Conservation (phyloP, 768 basidiomycete species). For the Russula lepida region DNA sequence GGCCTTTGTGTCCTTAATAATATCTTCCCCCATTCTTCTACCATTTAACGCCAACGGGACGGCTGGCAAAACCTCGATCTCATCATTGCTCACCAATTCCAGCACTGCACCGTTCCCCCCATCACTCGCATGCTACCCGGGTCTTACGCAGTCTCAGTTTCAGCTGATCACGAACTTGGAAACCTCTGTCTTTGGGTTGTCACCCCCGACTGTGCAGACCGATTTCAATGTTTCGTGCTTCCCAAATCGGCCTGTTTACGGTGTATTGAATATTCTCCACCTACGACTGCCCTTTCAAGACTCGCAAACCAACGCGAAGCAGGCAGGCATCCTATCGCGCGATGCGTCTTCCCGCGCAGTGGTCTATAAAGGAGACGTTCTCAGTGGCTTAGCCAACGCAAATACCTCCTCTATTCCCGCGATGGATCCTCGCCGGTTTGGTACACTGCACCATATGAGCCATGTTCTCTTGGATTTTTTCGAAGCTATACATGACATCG, state of each 20-base stretch:
- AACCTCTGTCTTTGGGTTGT: slow-evolving; percentile 42
- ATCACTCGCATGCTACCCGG: slow-evolving; percentile 55
- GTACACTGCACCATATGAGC: slow-evolving; percentile 44
- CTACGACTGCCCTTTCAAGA: slow-evolving; percentile 51
- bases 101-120: slow-evolving; percentile 44
- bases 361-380: slow-evolving; percentile 42
- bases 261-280: slow-evolving; percentile 48
- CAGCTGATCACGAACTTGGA: slow-evolving; percentile 42
- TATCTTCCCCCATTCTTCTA: slow-evolving; percentile 41
- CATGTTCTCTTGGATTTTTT: slow-evolving; percentile 55
- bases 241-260: slow-evolving; percentile 52
- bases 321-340: slow-evolving; percentile 41
- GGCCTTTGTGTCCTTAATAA: slow-evolving; percentile 40
- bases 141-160: slow-evolving; percentile 33
- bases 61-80: slow-evolving; percentile 26
- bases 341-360: slow-evolving; percentile 42
- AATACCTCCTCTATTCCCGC: slow-evolving; percentile 29
- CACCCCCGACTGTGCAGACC: slow-evolving; percentile 26
- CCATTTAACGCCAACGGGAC: slow-evolving; percentile 48
- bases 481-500: slow-evolving; percentile 39
- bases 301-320: slow-evolving; percentile 35
- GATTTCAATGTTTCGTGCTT: slow-evolving; percentile 46
- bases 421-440: slow-evolving; percentile 44
- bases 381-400: slow-evolving; percentile 41
- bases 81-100: slow-evolving; percentile 36